phyloP scores from a whole-genome alignment of 305 asterid species.

The Galium porrigens region DNA sequence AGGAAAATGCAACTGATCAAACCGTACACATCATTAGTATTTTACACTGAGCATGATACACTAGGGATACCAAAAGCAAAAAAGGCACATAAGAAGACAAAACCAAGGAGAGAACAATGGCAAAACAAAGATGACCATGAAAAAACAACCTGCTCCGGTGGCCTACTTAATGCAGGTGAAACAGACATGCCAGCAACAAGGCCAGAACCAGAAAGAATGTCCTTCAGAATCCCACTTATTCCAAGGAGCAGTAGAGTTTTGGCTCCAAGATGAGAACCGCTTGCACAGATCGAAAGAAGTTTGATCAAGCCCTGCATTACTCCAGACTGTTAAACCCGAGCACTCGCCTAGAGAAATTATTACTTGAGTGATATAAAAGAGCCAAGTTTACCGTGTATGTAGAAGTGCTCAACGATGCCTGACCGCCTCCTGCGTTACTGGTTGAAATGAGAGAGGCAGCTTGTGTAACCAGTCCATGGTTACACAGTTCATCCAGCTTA shows the following conservation, averaged over 20 bases:
- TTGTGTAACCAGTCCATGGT: slow-evolving; percentile 92
- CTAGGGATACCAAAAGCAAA: neutral
- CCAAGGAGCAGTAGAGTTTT: slow-evolving; percentile 80
- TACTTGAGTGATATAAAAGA: slow-evolving; percentile 9
- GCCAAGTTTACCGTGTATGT: slow-evolving; percentile 63
- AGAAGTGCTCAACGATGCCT: slow-evolving; percentile 76
- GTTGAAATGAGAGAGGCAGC: slow-evolving; percentile 82
- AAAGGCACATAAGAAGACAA: neutral
- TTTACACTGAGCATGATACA: neutral
- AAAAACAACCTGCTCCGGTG: slow-evolving; percentile 79
- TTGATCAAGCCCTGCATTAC: slow-evolving; percentile 75
- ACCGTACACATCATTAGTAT: neutral
- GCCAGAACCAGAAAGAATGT: slow-evolving; percentile 74
- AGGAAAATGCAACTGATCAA: neutral
- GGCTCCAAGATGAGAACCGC: slow-evolving; percentile 79
- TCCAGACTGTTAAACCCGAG: slow-evolving; percentile 19
- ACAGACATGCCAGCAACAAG: slow-evolving; percentile 62
- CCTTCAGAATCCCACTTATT: slow-evolving; percentile 85
- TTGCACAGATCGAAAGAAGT: slow-evolving; percentile 85
- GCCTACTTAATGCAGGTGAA: slow-evolving; percentile 85
- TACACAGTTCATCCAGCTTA: slow-evolving; percentile 83
- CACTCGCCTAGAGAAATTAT: slow-evolving; percentile 49
- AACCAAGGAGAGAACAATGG: neutral
- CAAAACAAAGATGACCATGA: slow-evolving; percentile 1
- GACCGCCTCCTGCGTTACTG: slow-evolving; percentile 81